Evolutionary conservation across 1,284 basidiomycete species (phyloP).

Genomic region (Tausonia pullulans): DNA sequence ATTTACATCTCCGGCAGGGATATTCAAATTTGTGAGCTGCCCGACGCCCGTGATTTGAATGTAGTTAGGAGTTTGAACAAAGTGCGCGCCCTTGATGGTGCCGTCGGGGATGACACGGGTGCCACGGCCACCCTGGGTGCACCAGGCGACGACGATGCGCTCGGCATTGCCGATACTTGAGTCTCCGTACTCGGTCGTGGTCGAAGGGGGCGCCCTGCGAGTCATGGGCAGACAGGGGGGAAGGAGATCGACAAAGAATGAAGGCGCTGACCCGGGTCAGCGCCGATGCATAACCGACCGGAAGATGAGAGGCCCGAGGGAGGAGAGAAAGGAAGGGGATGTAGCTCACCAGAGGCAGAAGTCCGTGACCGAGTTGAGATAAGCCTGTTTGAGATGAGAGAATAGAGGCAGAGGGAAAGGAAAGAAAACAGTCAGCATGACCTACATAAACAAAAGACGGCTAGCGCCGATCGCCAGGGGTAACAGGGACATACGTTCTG

Average conservation of each 20-base stretch:
- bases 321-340: conserved; percentile 35
- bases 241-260: conserved; percentile 1
- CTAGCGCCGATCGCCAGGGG: background rate
- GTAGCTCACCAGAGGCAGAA: conserved; percentile 40
- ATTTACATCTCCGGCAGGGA: conserved; percentile 49
- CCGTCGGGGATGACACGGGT: conserved; percentile 65
- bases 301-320: conserved; percentile 20
- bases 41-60: conserved; percentile 41
- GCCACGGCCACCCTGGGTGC: conserved; percentile 43
- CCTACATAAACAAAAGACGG: conserved; percentile 3
- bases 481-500: conserved; percentile 50
- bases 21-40: conserved; percentile 54
- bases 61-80: conserved; percentile 44
- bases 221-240: too few species aligned
- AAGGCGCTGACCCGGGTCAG: conserved; percentile 44
- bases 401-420: background rate
- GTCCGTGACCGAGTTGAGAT: conserved; percentile 52
- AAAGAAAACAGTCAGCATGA: background rate
- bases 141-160: conserved; percentile 49
- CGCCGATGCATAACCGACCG: conserved; percentile 32
- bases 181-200: conserved; percentile 7
- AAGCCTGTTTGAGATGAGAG: conserved; percentile 19
- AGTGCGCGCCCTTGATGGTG: conserved; percentile 59
- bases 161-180: conserved; percentile 28
- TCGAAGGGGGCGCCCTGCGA: conserved; percentile 8